Evolutionary conservation across 208 protist genomes (phyloP).

Genomic region (Acanthamoeba triangularis): DNA sequence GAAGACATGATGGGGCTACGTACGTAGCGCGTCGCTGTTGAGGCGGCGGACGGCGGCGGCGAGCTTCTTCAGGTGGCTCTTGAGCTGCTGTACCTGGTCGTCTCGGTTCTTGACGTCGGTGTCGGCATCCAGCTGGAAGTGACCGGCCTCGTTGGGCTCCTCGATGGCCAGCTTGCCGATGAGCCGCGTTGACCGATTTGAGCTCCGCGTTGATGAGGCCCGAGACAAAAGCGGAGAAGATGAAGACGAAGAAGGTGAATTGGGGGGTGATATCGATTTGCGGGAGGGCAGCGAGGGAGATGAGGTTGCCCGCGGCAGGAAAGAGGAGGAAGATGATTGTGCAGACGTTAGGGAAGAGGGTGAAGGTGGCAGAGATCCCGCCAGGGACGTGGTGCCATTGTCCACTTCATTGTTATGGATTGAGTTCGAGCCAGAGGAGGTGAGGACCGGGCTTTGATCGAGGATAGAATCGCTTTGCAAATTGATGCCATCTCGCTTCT

Average conservation of each 20-base stretch:
- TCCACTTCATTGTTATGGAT: neutral
- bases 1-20: neutral
- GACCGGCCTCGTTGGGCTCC: neutral
- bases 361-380: neutral
- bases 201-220: neutral
- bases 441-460: neutral
- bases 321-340: neutral
- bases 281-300: neutral
- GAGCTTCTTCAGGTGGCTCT: slow-evolving; percentile 56
- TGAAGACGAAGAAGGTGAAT: neutral
- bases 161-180: slow-evolving; percentile 35
- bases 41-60: neutral
- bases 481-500: slow-evolving; percentile 37
- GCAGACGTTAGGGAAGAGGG: neutral
- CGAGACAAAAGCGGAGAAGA: neutral
- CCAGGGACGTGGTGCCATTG: neutral
- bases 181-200: neutral
- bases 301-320: neutral
- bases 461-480: slow-evolving; percentile 59
- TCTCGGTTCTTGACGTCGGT: neutral
- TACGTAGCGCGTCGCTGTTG: slow-evolving; percentile 33
- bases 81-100: slow-evolving; percentile 19
- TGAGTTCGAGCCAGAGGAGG: neutral
- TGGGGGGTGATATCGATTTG: neutral
- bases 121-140: slow-evolving; percentile 29